These are phyloP conservation scores for Tetracladium marchalianum DNA, from an alignment of 495 filamentous ascomycete genomes.

Conservation along the genomic window DNA sequence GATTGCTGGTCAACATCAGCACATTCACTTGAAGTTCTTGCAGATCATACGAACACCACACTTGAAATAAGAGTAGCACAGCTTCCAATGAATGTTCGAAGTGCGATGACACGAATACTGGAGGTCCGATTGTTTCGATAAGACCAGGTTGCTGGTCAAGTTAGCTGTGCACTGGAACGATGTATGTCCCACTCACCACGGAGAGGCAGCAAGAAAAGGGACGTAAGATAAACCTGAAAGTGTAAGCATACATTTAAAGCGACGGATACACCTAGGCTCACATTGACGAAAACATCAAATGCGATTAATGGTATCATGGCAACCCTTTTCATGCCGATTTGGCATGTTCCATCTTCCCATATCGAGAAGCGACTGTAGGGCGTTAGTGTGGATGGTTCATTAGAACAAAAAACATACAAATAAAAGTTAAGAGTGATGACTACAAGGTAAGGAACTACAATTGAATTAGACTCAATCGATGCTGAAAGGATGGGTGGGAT, in stretches of 20 bases:
- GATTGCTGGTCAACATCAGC: slow-evolving; percentile 27
- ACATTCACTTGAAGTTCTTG: neutral
- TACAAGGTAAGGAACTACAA: slow-evolving; percentile 32
- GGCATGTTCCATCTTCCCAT: slow-evolving; percentile 36
- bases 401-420: slow-evolving; percentile 27
- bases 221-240: slow-evolving; percentile 37
- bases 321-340: slow-evolving; percentile 39
- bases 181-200: slow-evolving; percentile 23
- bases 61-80: slow-evolving; percentile 36
- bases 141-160: slow-evolving; percentile 24
- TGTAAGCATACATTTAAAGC: slow-evolving; percentile 5
- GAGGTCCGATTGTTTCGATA: slow-evolving; percentile 12
- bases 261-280: slow-evolving; percentile 9
- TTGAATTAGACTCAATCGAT: neutral
- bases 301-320: slow-evolving; percentile 41
- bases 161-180: slow-evolving; percentile 19
- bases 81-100: slow-evolving; percentile 39
- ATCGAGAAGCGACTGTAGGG: slow-evolving; percentile 31
- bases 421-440: slow-evolving; percentile 39
- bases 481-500: neutral
- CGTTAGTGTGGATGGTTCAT: neutral
- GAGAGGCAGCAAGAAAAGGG: slow-evolving; percentile 37
- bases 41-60: slow-evolving; percentile 28
- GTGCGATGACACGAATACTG: slow-evolving; percentile 28
- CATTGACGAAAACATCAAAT: slow-evolving; percentile 40